phyloP scores from a whole-genome alignment of 805 yeast species.

The Cyberlindnera euphorbiae region DNA sequence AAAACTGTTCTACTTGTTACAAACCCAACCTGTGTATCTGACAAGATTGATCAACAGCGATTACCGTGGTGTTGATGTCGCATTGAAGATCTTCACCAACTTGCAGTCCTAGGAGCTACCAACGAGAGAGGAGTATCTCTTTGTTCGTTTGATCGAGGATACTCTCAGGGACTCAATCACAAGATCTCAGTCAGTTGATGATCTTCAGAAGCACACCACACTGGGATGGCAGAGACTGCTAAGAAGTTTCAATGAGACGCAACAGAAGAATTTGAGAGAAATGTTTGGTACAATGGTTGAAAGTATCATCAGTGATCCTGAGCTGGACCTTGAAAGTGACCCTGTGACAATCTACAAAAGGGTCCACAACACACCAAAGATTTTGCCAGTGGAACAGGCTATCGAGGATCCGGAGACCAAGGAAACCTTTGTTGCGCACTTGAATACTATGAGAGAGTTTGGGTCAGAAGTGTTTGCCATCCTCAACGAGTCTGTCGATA shows the following conservation, averaged over 20 bases:
- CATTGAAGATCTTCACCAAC: constrained; percentile 23
- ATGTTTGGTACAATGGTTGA: constrained; percentile 37
- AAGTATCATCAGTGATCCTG: constrained; percentile 29
- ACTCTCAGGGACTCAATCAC: constrained; percentile 32
- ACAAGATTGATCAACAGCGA: constrained; percentile 44
- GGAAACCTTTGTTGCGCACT: constrained; percentile 60
- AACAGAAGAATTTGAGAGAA: constrained; percentile 27
- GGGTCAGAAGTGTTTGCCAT: constrained; percentile 56
- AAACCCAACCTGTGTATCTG: constrained; percentile 76
- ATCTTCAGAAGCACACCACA: constrained; percentile 14
- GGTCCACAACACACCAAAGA: constrained; percentile 35
- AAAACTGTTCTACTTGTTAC: constrained; percentile 74
- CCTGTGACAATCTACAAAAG: constrained; percentile 54
- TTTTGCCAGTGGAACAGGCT: constrained; percentile 57
- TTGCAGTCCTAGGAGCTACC: constrained; percentile 24
- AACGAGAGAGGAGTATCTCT: constrained; percentile 24
- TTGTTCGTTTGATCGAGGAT: constrained; percentile 21
- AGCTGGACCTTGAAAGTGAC: constrained; percentile 70
- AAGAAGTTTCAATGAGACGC: constrained; percentile 34
- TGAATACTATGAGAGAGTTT: constrained; percentile 69
- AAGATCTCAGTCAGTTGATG: constrained; percentile 29
- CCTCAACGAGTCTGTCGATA: constrained; percentile 39
- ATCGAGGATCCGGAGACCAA: constrained; percentile 78
- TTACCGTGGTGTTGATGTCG: constrained; percentile 25
- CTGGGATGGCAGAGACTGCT: constrained; percentile 43